Evolutionary conservation across 768 basidiomycete species (phyloP).

Genomic region (Psilocybe cyanescens): DNA sequence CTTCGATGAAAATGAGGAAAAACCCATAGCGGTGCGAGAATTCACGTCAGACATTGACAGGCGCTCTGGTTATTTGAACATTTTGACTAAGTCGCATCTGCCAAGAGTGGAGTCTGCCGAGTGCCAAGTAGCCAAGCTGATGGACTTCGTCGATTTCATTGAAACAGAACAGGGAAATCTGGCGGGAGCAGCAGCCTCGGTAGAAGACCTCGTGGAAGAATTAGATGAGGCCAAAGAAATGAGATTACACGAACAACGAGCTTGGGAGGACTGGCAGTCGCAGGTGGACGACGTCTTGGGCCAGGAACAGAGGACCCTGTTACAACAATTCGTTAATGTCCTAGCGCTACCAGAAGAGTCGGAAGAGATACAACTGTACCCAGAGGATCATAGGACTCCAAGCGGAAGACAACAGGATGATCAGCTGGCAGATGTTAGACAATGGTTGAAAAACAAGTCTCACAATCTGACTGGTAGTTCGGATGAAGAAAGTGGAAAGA

Average conservation of each 20-base stretch:
- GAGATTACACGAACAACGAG: not conserved
- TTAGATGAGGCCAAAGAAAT: too few species aligned
- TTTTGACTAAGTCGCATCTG: not conserved
- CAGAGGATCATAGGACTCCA: not conserved
- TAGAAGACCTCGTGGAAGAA: too few species aligned
- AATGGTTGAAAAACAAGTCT: not conserved
- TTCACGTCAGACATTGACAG: not conserved
- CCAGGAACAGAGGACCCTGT: not conserved
- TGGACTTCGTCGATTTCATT: too few species aligned
- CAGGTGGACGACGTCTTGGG: not conserved
- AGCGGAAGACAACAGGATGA: not conserved
- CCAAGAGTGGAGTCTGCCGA: not conserved
- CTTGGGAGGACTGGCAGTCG: not conserved
- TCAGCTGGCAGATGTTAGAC: not conserved
- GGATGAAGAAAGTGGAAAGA: not conserved
- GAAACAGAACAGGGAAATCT: too few species aligned
- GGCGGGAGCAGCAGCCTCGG: too few species aligned
- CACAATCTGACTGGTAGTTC: not conserved
- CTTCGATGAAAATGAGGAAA: constrained; percentile 16
- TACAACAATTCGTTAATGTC: not conserved
- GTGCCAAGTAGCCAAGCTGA: too few species aligned
- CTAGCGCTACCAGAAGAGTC: not conserved
- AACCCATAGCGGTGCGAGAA: not conserved
- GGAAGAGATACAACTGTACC: not conserved
- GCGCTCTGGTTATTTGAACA: not conserved